These are phyloP conservation scores for Quercus tomentella DNA, from an alignment of 331 rosid species.

Conservation along the genomic window DNA sequence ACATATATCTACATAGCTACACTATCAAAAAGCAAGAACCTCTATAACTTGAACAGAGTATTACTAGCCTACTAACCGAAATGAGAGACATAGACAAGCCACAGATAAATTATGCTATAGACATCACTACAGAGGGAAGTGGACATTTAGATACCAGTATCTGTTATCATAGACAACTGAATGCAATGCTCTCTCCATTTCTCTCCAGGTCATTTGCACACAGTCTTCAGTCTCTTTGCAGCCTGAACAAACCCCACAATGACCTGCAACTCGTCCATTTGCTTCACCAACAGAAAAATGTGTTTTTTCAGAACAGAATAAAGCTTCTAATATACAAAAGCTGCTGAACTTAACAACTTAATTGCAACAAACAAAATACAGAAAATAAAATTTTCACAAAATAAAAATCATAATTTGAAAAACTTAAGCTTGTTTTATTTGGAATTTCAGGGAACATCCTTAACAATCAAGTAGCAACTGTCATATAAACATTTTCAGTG, in stretches of 20 bases:
- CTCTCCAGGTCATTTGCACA: slow-evolving; percentile 68
- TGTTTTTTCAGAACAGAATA: not conserved
- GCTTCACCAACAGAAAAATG: slow-evolving; percentile 41
- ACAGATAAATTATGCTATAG: slow-evolving; percentile 56
- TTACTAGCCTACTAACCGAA: slow-evolving; percentile 30
- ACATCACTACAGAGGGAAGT: slow-evolving; percentile 41
- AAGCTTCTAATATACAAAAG: not conserved
- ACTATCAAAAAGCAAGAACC: slow-evolving; percentile 57
- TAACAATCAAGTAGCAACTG: too few relatives aligned
- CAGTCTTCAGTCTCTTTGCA: slow-evolving; percentile 84
- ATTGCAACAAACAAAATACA: not conserved
- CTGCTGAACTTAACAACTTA: not conserved
- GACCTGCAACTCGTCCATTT: slow-evolving; percentile 97
- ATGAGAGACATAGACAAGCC: slow-evolving; percentile 40
- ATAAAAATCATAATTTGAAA: too few relatives aligned
- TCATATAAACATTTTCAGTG: too few relatives aligned
- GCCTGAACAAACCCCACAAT: slow-evolving; percentile 89
- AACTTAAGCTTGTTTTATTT: too few relatives aligned
- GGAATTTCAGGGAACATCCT: too few relatives aligned
- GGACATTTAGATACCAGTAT: slow-evolving; percentile 42
- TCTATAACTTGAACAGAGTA: slow-evolving; percentile 47
- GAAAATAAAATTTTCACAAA: too few relatives aligned
- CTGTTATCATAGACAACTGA: slow-evolving; percentile 56
- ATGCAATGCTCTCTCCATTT: slow-evolving; percentile 14
- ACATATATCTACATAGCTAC: slow-evolving; percentile 57